Evolutionary conservation across 2,329 filamentous ascomycete species (phyloP), one percentile per base, ranked within the genome.

Genomic region (Alternaria conjuncta): DNA sequence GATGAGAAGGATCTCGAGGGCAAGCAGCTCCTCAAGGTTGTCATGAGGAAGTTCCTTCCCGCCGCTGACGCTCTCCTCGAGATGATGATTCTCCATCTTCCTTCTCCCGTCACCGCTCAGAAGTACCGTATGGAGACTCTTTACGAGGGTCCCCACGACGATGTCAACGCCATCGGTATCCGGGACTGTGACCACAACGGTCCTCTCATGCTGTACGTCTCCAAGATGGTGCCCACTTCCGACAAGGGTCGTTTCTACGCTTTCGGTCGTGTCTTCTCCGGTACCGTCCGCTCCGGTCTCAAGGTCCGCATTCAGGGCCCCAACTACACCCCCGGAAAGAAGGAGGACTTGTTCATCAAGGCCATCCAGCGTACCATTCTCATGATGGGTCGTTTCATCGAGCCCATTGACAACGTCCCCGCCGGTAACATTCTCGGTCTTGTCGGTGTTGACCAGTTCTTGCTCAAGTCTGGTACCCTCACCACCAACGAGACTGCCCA

Each of bases 181-280:
- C 94, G 94, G 79, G 94, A 98, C 89, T 98, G 96, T 84, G 93
- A 99, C 84, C 88, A 95, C 85, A 97, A 97, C 88, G 96, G 89
- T 83, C 93, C 95, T 79, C 96, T 99, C 85, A 99, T 99, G 96
- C 89, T 98, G 76, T 99, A 99, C 92, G 94, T 99, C 84, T 99
- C 96, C 84, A 99, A 99, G 93, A 99, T 99, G 96, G 96, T 99
- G 81, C 96, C 96, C 80, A 99, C 96, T 77, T 96, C 94, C 79
- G 96, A 99, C 82, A 98, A 97, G 92, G 96, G 96, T 85, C 95
- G 96, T 86, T 99, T 99, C 93, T 99, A 97, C 87, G 96, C 96
- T 84, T 99, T 99, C 87, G 96, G 96, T 86, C 96, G 96, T 97
- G 96, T 99, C 86, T 99, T 98, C 89, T 88, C 96, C 77, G 96